These are phyloP conservation scores for Aspergillus versicolor DNA, from an alignment of 2,329 filamentous ascomycete species.

Conservation along the genomic window DNA sequence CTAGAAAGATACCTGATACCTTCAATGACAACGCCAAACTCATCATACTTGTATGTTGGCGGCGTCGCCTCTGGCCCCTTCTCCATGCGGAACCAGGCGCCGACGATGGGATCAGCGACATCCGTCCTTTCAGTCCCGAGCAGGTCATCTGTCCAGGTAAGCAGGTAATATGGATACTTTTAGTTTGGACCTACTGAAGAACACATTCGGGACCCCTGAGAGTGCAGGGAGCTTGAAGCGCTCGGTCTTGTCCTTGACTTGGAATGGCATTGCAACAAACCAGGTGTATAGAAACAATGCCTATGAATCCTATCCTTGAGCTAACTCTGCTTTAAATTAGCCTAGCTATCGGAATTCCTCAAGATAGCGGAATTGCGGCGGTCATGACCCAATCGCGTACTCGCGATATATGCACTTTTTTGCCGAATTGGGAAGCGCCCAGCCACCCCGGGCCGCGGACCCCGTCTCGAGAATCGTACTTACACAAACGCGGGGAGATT, in stretches of 20 bases:
- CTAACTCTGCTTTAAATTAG: no score
- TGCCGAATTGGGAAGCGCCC: not conserved
- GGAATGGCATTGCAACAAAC: not conserved
- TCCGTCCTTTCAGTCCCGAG: not conserved
- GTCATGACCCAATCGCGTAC: not conserved
- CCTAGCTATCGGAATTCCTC: no score
- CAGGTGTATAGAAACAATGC: not conserved
- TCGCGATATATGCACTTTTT: not conserved
- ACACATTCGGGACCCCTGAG: not conserved
- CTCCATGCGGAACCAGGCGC: slow-evolving; percentile 20
- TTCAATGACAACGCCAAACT: slow-evolving; percentile 18
- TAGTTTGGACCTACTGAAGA: not conserved
- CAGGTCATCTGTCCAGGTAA: not conserved
- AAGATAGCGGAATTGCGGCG: no score
- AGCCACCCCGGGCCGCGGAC: no score
- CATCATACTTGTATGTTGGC: slow-evolving; percentile 19
- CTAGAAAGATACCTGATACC: not conserved
- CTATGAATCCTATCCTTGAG: no score
- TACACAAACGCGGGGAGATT: no score
- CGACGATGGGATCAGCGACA: slow-evolving; percentile 9
- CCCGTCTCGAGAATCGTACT: no score
- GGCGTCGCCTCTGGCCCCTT: slow-evolving; percentile 15
- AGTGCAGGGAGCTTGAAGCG: slow-evolving; percentile 3
- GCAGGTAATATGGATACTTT: no score
- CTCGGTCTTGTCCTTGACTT: slow-evolving; percentile 4